Evolutionary conservation across 805 yeast genomes (phyloP), one percentile per base, ranked within the genome.

Genomic region (Millerozyma acaciae): DNA sequence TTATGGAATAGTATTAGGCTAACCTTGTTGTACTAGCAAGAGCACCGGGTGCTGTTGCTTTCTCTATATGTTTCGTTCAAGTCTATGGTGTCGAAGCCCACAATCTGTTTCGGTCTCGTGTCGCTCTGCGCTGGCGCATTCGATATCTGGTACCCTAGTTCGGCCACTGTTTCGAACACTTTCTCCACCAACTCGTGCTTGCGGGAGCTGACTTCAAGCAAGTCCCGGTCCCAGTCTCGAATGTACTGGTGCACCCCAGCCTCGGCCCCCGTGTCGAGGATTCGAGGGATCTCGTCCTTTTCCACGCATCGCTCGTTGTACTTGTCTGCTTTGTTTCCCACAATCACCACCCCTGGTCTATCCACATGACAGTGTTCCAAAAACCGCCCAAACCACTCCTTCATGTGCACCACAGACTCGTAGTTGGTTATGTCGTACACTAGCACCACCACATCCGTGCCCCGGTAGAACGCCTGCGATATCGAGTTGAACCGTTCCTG

Each of bases 351-450:
- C 2, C 71, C 69, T 0, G 80, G 78, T 16, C 47, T 47, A 4
- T 63, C 52, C 13, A 65, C 75, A 40, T 67, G 70, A 50, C 76
- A 69, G 46, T 71, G 68, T 26, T 64, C 61, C 35, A 70, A 44
- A 43, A 75, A 75, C 21, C 71, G 59, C n/a, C 55, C 38, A 33
- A 73, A 60, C 81, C 81, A 65, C 39, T 51, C 60, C 21, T 60
- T 57, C 20, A 75, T 46, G 47, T 71, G 64, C 30, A 73, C 57
- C 34, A 74, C 71, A 14, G 68, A 61, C 46, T 71, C 76, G 36
- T 74, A 70, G 43, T 66, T 69, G 34, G 78, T 69, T 22, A 73
- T 55, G 50, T 76, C 82, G 45, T 73, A 75, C 13, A 75, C 75
- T 26, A 76, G 45, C 6, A 76, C 60, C 4, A 69, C 76, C 13